phyloP scores from a whole-genome alignment of 2,329 filamentous ascomycete species.

The Graphilbum fragrans region DNA sequence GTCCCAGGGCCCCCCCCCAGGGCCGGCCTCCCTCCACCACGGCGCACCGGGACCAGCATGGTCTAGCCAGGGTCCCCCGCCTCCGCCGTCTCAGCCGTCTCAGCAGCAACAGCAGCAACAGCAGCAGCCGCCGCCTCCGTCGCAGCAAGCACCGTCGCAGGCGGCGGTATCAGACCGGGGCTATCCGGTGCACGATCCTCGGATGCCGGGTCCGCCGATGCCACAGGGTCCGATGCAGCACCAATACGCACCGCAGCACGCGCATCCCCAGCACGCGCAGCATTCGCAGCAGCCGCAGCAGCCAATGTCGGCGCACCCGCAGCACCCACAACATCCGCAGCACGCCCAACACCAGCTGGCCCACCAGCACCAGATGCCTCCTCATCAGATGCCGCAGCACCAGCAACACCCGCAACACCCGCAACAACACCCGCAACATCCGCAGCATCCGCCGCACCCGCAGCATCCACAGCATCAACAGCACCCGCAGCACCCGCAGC shows the following conservation, averaged over 20 bases:
- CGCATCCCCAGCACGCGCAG: slow-evolving; percentile 8
- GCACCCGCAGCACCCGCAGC: too few species aligned
- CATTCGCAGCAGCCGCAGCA: slow-evolving; percentile 8
- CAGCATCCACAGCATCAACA: too few species aligned
- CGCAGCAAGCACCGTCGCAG: slow-evolving; percentile 9
- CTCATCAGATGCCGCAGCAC: slow-evolving; percentile 11
- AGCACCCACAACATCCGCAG: slow-evolving; percentile 6
- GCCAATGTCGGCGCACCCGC: slow-evolving; percentile 7
- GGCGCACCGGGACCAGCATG: slow-evolving; percentile 7
- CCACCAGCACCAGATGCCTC: slow-evolving; percentile 4
- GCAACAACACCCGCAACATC: too few species aligned
- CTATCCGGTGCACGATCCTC: slow-evolving; percentile 2
- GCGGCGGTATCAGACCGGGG: slow-evolving; percentile 10
- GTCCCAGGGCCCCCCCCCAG: slow-evolving; percentile 11
- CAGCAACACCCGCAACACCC: too few species aligned
- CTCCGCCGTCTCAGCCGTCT: slow-evolving; percentile 12
- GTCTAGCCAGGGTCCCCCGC: slow-evolving; percentile 5
- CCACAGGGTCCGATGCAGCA: slow-evolving; percentile 2
- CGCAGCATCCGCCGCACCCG: slow-evolving; percentile 16
- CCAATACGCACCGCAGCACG: slow-evolving; percentile 8
- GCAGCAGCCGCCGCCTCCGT: slow-evolving; percentile 16
- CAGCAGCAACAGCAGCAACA: slow-evolving; percentile 11
- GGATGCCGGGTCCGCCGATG: slow-evolving; percentile 6
- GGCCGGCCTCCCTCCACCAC: slow-evolving; percentile 10
- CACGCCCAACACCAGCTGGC: not conserved